phyloP scores from a whole-genome alignment of 352 stramenopile genomes.

The Blastocystis sp. region DNA sequence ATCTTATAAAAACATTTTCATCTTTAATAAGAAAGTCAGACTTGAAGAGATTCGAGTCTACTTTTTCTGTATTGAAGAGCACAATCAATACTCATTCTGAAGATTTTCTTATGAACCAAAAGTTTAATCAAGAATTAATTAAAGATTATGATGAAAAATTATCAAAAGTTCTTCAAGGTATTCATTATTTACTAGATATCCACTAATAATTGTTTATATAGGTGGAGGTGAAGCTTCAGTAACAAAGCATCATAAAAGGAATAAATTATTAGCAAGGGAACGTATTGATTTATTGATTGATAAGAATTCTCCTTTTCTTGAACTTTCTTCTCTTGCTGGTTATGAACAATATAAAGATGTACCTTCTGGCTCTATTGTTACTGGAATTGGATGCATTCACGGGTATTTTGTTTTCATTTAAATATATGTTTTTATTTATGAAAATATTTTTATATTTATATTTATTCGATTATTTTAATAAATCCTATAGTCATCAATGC shows the following conservation, averaged over 20 bases:
- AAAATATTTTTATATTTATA: neutral
- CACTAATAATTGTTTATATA: constrained; percentile 8
- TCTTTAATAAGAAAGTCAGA: too few species aligned
- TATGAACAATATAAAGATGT: constrained; percentile 58
- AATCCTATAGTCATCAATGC: constrained; percentile 58
- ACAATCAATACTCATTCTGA: too few species aligned
- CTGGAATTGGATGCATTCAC: constrained; percentile 60
- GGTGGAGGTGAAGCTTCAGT: constrained; percentile 54
- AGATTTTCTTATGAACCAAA: too few species aligned
- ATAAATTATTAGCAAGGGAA: constrained; percentile 65
- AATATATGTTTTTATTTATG: too few species aligned
- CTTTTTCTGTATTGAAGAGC: too few species aligned
- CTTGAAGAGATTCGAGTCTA: too few species aligned
- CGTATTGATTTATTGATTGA: constrained; percentile 79
- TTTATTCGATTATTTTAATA: constrained; percentile 45
- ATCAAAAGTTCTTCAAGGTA: too few species aligned
- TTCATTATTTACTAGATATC: too few species aligned
- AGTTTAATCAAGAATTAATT: too few species aligned
- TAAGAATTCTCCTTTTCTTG: constrained; percentile 73
- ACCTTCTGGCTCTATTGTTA: constrained; percentile 66
- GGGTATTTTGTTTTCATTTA: too few species aligned
- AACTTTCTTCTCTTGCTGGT: constrained; percentile 69
- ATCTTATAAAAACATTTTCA: too few species aligned
- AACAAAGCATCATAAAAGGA: constrained; percentile 53
- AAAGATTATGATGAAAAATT: too few species aligned